Evolutionary conservation across 805 yeast genomes (phyloP).

Genomic region (Candida chauliodis): DNA sequence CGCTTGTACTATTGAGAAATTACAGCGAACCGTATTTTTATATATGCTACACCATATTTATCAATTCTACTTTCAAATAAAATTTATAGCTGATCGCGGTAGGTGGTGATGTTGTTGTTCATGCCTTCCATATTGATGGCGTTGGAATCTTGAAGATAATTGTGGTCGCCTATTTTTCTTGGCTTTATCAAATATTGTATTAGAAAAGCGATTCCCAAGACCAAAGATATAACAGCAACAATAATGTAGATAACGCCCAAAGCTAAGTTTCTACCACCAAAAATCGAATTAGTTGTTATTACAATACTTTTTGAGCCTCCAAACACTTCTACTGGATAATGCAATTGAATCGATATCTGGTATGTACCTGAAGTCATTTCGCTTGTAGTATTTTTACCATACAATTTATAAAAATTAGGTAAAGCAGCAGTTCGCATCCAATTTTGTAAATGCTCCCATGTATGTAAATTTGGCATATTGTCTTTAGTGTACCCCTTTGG

Average conservation of each 20-base stretch:
- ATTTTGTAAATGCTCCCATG: slow-evolving; percentile 84
- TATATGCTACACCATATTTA: no score
- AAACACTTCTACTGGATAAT: slow-evolving; percentile 77
- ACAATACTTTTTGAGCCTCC: slow-evolving; percentile 89
- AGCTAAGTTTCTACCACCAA: slow-evolving; percentile 86
- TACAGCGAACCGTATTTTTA: no score
- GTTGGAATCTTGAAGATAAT: slow-evolving; percentile 39
- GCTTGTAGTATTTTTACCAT: slow-evolving; percentile 63
- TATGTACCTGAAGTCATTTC: slow-evolving; percentile 65
- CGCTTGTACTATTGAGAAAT: no score
- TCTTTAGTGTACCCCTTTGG: slow-evolving; percentile 88
- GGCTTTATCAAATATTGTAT: slow-evolving; percentile 81
- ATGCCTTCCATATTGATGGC: slow-evolving; percentile 9
- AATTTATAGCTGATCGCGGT: slow-evolving; percentile 22
- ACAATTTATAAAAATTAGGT: slow-evolving; percentile 83
- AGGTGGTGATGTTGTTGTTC: slow-evolving; percentile 12
- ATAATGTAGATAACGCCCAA: slow-evolving; percentile 82
- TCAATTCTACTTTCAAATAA: no score
- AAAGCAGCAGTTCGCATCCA: slow-evolving; percentile 98
- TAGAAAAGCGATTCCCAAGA: slow-evolving; percentile 72
- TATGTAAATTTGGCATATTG: slow-evolving; percentile 71
- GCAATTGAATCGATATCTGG: slow-evolving; percentile 59
- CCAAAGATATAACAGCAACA: slow-evolving; percentile 72
- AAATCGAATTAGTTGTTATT: slow-evolving; percentile 72
- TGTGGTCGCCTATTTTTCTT: slow-evolving; percentile 79